A percentile compares a stretch with the other conserved stretches of the same genome.
phyloP scores from a whole-genome alignment of 176 grass and related monocot species.

The Musa troglodytarum region DNA sequence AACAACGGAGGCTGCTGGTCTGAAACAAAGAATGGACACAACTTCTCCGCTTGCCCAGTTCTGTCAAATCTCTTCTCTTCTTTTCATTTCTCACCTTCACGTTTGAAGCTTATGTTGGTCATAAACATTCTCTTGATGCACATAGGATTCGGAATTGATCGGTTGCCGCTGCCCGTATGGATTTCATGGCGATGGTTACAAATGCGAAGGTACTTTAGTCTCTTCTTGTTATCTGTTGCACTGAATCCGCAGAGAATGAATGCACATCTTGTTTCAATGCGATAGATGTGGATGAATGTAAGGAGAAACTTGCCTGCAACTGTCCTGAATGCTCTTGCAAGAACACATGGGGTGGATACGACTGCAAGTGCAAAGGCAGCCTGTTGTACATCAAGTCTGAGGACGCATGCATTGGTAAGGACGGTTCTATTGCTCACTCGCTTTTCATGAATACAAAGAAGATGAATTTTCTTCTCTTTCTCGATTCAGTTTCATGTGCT shows the following conservation, averaged over 20 bases:
- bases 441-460: background rate
- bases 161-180: conserved; percentile 66
- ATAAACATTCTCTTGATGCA: background rate
- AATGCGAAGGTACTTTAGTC: conserved; percentile 45
- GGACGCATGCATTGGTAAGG: conserved; percentile 76
- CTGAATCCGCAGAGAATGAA: background rate
- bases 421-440: background rate
- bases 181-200: conserved; percentile 58
- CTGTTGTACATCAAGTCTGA: conserved; percentile 55
- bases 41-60: conserved; percentile 78
- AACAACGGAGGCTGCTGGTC: conserved; percentile 81
- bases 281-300: conserved; percentile 77
- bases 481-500: too few relatives aligned
- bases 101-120: too few relatives aligned
- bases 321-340: conserved; percentile 65
- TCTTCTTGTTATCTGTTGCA: background rate
- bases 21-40: conserved; percentile 38
- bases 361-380: conserved; percentile 61
- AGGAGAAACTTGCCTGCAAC: conserved; percentile 56
- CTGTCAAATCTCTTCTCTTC: background rate
- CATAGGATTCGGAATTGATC: conserved; percentile 39
- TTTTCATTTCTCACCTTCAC: too few relatives aligned
- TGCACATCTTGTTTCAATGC: background rate
- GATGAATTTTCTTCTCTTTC: too few relatives aligned
- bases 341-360: conserved; percentile 74